Evolutionary conservation across 208 protist species (phyloP).

Genomic region (Leptomonas seymouri): DNA sequence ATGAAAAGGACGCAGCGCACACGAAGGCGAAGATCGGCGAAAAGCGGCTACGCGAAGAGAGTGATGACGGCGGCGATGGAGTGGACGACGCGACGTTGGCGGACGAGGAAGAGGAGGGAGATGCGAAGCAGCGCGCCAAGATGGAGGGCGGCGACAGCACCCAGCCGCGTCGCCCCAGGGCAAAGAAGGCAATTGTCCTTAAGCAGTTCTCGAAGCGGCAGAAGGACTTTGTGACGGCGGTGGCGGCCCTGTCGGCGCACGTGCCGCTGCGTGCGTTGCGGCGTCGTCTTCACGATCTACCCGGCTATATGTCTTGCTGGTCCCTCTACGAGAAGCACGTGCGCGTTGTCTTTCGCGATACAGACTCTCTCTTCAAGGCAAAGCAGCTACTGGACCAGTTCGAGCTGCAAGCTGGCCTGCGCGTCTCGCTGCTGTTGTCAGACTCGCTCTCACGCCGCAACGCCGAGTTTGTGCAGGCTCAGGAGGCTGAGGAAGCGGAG

Average conservation of each 20-base stretch:
- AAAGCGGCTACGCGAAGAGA: slow-evolving; percentile 19
- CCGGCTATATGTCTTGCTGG: slow-evolving; percentile 77
- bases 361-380: slow-evolving; percentile 69
- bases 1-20: neutral
- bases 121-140: neutral
- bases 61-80: slow-evolving; percentile 5
- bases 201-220: slow-evolving; percentile 51
- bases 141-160: neutral
- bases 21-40: slow-evolving; percentile 8
- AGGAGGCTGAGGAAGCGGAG: slow-evolving; percentile 30
- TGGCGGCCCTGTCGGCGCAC: slow-evolving; percentile 44
- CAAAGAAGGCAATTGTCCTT: slow-evolving; percentile 14
- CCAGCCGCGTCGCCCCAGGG: neutral
- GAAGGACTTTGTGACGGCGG: slow-evolving; percentile 71
- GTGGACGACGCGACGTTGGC: neutral
- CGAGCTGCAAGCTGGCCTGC: slow-evolving; percentile 58
- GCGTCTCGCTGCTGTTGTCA: slow-evolving; percentile 64
- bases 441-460: slow-evolving; percentile 45
- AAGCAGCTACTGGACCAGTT: slow-evolving; percentile 89
- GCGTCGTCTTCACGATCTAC: slow-evolving; percentile 55
- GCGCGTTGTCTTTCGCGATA: slow-evolving; percentile 75
- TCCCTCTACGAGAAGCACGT: slow-evolving; percentile 52
- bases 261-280: slow-evolving; percentile 45
- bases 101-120: neutral
- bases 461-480: slow-evolving; percentile 41